Evolutionary conservation across 2,329 filamentous ascomycete genomes (phyloP).

Genomic region (Echinosphaeria canescens): DNA sequence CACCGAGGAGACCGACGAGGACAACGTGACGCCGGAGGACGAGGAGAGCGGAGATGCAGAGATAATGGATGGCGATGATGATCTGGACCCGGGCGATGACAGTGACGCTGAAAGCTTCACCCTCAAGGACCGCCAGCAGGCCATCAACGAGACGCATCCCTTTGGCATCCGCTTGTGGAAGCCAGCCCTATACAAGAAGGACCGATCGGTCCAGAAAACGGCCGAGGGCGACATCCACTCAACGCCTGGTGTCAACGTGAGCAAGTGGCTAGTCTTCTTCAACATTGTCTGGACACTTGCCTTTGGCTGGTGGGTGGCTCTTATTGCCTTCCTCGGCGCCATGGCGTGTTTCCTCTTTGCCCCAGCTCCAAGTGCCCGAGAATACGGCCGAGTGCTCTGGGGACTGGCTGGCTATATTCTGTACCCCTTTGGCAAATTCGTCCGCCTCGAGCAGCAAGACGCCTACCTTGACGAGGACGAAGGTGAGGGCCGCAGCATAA

Average conservation of each 20-base stretch:
- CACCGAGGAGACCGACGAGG: constrained; percentile 13
- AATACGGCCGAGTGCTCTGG: constrained; percentile 71
- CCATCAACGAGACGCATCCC: constrained; percentile 96
- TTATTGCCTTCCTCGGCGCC: constrained; percentile 53
- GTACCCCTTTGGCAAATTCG: constrained; percentile 94
- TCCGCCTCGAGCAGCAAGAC: constrained; percentile 83
- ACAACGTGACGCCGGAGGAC: constrained; percentile 11
- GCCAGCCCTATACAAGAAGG: constrained; percentile 94
- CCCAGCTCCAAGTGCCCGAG: constrained; percentile 57
- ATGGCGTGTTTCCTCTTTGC: constrained; percentile 60
- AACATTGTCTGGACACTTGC: constrained; percentile 79
- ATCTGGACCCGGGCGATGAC: constrained; percentile 47
- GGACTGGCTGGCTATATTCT: constrained; percentile 73
- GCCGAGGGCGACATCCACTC: constrained; percentile 97
- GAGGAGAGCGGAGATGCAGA: constrained; percentile 21
- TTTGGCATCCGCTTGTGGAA: constrained; percentile 99
- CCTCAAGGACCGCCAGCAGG: constrained; percentile 85
- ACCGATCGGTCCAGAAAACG: constrained; percentile 84
- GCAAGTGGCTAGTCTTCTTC: constrained; percentile 64
- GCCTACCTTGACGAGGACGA: constrained; percentile 87
- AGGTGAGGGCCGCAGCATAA: constrained; percentile 89
- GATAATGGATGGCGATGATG: constrained; percentile 30
- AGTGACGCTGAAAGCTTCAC: constrained; percentile 98
- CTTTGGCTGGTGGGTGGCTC: constrained; percentile 92
- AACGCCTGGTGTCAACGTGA: constrained; percentile 71